Percentiles rank a stretch among this genome's conserved stretches.
phyloP scores from a whole-genome alignment of 2,329 filamentous ascomycete species.

The Diaporthe velutina region DNA sequence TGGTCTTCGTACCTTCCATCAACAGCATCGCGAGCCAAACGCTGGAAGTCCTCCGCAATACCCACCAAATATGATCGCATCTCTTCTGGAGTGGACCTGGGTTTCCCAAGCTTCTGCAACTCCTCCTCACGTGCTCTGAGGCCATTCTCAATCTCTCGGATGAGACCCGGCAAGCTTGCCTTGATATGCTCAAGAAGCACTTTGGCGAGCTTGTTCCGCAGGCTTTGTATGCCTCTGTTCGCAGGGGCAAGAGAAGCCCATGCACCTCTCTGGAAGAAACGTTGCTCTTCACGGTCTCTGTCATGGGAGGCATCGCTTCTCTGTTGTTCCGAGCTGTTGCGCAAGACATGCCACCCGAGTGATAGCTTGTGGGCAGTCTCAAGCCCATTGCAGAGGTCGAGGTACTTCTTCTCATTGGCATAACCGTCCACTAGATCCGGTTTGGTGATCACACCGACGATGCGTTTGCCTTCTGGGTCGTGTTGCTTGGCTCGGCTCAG shows the following conservation, averaged over 20 bases:
- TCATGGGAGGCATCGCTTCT: conserved; percentile 40
- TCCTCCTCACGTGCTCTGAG: conserved; percentile 8
- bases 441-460: conserved; percentile 70
- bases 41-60: background rate
- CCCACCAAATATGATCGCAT: conserved; percentile 14
- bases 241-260: conserved; percentile 44
- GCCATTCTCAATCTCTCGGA: background rate
- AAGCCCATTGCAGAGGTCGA: conserved; percentile 50
- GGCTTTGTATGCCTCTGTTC: conserved; percentile 17
- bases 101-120: conserved; percentile 1
- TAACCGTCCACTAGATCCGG: conserved; percentile 60
- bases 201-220: conserved; percentile 25
- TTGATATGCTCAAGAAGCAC: conserved; percentile 23
- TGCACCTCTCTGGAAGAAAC: conserved; percentile 48
- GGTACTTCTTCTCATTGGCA: conserved; percentile 54
- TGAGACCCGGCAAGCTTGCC: background rate
- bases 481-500: conserved; percentile 56
- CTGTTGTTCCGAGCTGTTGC: conserved; percentile 57
- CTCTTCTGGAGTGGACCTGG: conserved; percentile 8
- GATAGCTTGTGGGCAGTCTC: conserved; percentile 48
- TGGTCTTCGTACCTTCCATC: conserved; percentile 1
- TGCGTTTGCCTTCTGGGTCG: conserved; percentile 60
- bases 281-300: conserved; percentile 49
- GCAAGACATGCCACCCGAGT: conserved; percentile 67
- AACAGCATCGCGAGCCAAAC: conserved; percentile 8